Conservation (phyloP, 2,329 filamentous ascomycete species). For the Chalaropsis thielavioides region DNA sequence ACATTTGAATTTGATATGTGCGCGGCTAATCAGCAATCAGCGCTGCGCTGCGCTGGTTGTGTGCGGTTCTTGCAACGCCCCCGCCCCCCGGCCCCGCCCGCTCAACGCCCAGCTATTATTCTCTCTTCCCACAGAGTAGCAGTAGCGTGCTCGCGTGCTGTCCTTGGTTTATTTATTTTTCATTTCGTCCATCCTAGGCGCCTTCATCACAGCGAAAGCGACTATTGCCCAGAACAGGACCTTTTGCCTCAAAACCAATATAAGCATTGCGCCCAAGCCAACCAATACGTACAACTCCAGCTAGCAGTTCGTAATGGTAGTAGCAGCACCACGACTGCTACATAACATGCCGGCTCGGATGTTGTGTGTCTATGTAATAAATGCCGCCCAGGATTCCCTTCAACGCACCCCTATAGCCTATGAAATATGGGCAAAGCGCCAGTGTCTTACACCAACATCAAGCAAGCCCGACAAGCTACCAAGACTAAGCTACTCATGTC, state of each 20-base stretch:
- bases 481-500: neutral
- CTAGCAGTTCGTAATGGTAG: too few relatives aligned
- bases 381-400: neutral
- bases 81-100: too few relatives aligned
- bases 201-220: neutral
- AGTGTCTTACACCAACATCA: neutral
- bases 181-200: neutral
- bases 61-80: too few relatives aligned
- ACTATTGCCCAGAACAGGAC: neutral
- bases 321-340: neutral
- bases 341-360: neutral
- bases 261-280: neutral
- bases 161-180: too few relatives aligned
- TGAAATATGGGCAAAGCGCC: neutral
- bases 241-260: neutral
- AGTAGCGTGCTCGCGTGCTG: too few relatives aligned
- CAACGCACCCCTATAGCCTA: neutral
- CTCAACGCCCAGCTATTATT: neutral
- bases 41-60: too few relatives aligned
- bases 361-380: neutral
- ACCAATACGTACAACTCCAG: neutral
- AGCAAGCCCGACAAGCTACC: too few relatives aligned
- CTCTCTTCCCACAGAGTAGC: neutral
- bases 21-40: neutral
- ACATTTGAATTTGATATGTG: neutral